These are phyloP conservation scores for Trichoderma oligosporum DNA, from an alignment of 2,329 filamentous ascomycete species.

Conservation along the genomic window DNA sequence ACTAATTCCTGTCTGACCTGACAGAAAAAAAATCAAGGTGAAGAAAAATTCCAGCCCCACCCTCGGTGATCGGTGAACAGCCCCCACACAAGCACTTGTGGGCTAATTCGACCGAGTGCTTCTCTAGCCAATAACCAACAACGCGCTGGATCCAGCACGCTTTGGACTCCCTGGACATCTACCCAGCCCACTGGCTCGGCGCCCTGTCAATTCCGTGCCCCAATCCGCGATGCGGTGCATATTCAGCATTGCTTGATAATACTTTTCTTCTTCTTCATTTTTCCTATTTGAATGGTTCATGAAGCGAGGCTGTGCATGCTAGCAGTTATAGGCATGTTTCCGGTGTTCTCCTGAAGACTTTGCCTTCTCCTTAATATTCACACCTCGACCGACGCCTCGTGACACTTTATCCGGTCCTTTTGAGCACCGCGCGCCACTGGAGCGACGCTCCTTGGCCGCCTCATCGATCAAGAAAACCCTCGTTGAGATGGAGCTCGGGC, in stretches of 20 bases:
- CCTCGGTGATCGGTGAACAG: conserved; percentile 15
- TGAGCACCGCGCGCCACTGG: conserved; percentile 18
- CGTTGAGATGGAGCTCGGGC: conserved; percentile 22
- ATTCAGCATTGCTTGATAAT: conserved; percentile 10
- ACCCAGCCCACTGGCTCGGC: conserved; percentile 11
- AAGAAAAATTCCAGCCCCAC: conserved; percentile 21
- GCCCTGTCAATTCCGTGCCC: conserved; percentile 13
- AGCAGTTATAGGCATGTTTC: conserved; percentile 7
- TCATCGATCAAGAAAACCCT: conserved; percentile 6
- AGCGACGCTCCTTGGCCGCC: conserved; percentile 14
- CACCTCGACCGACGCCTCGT: conserved; percentile 7
- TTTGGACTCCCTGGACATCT: conserved; percentile 17
- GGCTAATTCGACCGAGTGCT: conserved; percentile 19
- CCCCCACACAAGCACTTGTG: conserved; percentile 17
- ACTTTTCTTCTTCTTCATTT: not conserved
- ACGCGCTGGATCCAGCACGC: conserved; percentile 21
- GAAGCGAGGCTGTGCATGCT: conserved; percentile 11
- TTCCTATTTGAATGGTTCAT: not conserved
- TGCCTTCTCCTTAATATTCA: not conserved
- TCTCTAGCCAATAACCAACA: conserved; percentile 17
- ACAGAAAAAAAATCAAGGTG: conserved; percentile 22
- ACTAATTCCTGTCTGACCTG: not conserved
- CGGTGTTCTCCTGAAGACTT: not conserved
- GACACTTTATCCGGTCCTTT: not conserved
- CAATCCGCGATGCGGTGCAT: conserved; percentile 16